These are phyloP conservation scores for Podospora didyma DNA, from an alignment of 495 filamentous ascomycete species.

Conservation along the genomic window DNA sequence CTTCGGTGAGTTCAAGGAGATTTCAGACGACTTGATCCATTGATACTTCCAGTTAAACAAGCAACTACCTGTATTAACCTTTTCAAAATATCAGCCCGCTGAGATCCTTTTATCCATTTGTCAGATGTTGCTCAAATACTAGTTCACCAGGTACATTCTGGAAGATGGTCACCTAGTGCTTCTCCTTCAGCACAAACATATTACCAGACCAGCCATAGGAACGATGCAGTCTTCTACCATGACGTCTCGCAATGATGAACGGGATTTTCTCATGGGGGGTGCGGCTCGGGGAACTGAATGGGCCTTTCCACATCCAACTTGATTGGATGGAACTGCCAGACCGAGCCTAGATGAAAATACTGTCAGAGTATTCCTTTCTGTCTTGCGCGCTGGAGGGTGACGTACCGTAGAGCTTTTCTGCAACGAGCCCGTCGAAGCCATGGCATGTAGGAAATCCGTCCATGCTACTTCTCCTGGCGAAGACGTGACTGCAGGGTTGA, in stretches of 20 bases:
- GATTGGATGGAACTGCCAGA: slow-evolving; percentile 48
- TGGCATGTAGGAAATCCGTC: slow-evolving; percentile 51
- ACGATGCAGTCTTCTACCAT: slow-evolving; percentile 13
- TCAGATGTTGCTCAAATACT: too few species aligned
- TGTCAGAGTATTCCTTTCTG: too few species aligned
- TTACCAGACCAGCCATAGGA: slow-evolving; percentile 16
- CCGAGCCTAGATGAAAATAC: slow-evolving; percentile 31
- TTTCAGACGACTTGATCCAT: too few species aligned
- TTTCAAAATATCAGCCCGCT: too few species aligned
- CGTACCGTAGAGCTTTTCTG: slow-evolving; percentile 41
- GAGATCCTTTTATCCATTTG: too few species aligned
- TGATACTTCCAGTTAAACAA: too few species aligned
- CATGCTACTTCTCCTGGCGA: slow-evolving; percentile 42
- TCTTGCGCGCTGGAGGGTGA: too few species aligned
- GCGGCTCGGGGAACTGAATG: slow-evolving; percentile 52
- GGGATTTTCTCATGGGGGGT: slow-evolving; percentile 42
- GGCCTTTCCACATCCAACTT: slow-evolving; percentile 29
- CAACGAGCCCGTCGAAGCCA: slow-evolving; percentile 43
- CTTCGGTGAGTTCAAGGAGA: too few species aligned
- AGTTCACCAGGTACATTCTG: too few species aligned
- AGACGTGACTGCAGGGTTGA: slow-evolving; percentile 13
- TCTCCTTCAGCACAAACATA: slow-evolving; percentile 12
- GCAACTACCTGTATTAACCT: too few species aligned
- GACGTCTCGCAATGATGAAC: slow-evolving; percentile 11
- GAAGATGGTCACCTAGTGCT: too few species aligned